These are phyloP conservation scores for Colletotrichum sp. DNA, from an alignment of 2,329 filamentous ascomycete species.

Conservation along the genomic window DNA sequence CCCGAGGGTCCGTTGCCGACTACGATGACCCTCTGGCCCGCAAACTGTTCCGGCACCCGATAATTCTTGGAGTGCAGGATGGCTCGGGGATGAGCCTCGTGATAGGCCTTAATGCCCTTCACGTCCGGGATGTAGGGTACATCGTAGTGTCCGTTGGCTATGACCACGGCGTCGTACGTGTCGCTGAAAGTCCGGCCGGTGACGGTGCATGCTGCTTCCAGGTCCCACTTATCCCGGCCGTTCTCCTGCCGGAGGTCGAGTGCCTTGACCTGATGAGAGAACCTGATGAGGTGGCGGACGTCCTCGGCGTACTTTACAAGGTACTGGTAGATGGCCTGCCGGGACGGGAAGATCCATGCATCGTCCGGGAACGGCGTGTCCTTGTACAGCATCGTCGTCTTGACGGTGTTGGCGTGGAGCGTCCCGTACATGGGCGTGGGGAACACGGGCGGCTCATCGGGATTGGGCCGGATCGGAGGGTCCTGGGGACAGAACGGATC, in stretches of 20 bases:
- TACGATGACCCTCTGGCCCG: conserved; percentile 76
- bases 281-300: conserved; percentile 69
- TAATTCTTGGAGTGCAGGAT: conserved; percentile 84
- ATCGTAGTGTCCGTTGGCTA: conserved; percentile 78
- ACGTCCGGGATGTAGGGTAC: conserved; percentile 72
- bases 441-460: conserved; percentile 60
- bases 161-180: conserved; percentile 75
- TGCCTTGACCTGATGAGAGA: conserved; percentile 73
- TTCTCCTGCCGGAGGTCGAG: conserved; percentile 43
- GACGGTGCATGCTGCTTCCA: conserved; percentile 58
- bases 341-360: conserved; percentile 75
- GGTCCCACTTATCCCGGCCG: conserved; percentile 61
- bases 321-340: conserved; percentile 75
- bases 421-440: conserved; percentile 84
- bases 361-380: conserved; percentile 70
- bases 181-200: conserved; percentile 44
- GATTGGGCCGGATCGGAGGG: conserved; percentile 58
- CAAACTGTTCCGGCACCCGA: conserved; percentile 67
- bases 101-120: conserved; percentile 63
- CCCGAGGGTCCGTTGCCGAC: conserved; percentile 88
- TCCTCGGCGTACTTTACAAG: conserved; percentile 74
- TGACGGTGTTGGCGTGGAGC: conserved; percentile 87
- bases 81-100: conserved; percentile 60
- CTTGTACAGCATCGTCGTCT: conserved; percentile 79
- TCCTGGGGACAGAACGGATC: conserved; percentile 67